A percentile compares a stretch with the other conserved stretches of the same genome.
Conservation (phyloP, 1,284 basidiomycete genomes). For the Chiua sp. region DNA sequence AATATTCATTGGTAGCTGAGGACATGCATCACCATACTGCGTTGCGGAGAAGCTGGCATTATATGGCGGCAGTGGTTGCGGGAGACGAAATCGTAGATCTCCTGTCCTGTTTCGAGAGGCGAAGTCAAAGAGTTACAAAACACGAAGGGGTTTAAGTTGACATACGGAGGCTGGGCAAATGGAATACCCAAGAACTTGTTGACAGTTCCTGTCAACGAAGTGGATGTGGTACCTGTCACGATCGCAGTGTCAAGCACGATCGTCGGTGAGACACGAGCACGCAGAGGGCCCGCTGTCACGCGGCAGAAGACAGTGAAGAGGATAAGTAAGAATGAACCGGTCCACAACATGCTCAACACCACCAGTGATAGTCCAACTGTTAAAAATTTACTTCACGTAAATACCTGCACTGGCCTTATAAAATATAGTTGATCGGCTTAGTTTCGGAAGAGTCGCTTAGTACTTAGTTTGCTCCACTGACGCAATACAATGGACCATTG, state of each 20-base stretch:
- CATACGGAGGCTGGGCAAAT: conserved; percentile 44
- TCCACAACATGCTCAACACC: not conserved
- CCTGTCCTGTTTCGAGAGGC: conserved; percentile 18
- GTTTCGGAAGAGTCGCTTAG: no score
- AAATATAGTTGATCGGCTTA: no score
- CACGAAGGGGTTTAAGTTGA: not conserved
- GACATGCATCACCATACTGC: no score
- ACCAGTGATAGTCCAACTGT: not conserved
- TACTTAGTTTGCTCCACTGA: no score
- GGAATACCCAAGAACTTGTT: conserved; percentile 43
- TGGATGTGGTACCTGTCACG: conserved; percentile 23
- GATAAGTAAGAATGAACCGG: not conserved
- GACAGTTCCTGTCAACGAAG: conserved; percentile 14
- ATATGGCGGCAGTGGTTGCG: conserved; percentile 39
- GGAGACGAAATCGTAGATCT: conserved; percentile 41
- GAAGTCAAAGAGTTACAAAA: not conserved
- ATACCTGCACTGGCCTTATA: not conserved
- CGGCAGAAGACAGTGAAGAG: conserved; percentile 1
- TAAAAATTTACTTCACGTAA: not conserved
- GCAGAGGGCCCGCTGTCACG: not conserved
- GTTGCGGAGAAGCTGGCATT: not conserved
- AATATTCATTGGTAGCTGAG: no score
- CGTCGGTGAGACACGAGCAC: conserved; percentile 13
- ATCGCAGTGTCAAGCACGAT: conserved; percentile 34
- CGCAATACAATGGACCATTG: no score